Base-by-base conservation (phyloP, 129 eudicot genomes). In the Pulicaria dysenterica region DNA sequence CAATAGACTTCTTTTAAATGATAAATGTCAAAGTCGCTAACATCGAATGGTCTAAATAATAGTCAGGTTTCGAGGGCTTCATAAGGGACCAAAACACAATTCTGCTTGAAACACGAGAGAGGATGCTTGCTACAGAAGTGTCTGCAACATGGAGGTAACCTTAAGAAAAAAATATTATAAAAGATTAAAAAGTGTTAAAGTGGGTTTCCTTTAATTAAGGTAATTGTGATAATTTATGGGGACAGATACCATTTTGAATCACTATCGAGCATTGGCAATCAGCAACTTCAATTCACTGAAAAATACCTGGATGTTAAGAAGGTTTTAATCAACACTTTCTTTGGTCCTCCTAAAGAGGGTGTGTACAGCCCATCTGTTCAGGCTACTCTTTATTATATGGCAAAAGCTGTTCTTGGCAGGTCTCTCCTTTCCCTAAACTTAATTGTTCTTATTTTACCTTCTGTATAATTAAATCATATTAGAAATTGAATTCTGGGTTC, bases 301-400 rank as follows among this genome's bases (percentile, higher is more conserved):
- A 88, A 76, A 65, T 88, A 90, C 77, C 66, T 76, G 50, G 79
- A 78, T 49, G 97, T 91, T 74, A 86, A 89, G 77, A 83, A 88
- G 73, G 88, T 71, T 60, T 82, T 95, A 67, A 63, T 85, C 4
- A 78, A 86, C 48, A 91, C 95, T 63, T 95, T 95, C 84, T 95
- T 88, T 68, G 99, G 99, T 58, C 89, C 96, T 69, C 81, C 97
- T 3, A 84, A 91, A 48, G 85, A 78, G 65, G 98, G 99, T 2
- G 95, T 95, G 3, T 95, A 90, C 85, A 95, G 99, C 78, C 99
- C 99, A 47, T 95, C 99, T 86, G 99, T 90, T 44, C 99, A 95
- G 74, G 83, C 87, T 64, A 95, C 99, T 46, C 96, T 95, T 6
- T 90, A 88, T 85, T 71, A 86, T 58, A 91, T 95, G 94, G 99